Evolutionary conservation across 441 rosid species (phyloP).

Genomic region (Euphorbia celastroides): DNA sequence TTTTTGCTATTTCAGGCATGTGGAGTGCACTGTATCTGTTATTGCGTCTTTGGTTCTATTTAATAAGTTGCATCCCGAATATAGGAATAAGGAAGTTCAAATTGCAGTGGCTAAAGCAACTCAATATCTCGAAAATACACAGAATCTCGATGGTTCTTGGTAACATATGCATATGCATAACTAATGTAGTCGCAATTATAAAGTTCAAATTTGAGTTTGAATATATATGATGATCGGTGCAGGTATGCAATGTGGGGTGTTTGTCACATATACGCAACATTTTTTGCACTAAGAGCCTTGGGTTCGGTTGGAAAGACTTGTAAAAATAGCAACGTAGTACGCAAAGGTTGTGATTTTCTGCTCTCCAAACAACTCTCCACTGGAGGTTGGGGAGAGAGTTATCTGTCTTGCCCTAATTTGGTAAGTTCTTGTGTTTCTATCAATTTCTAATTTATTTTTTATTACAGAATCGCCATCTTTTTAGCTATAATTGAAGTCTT

Average conservation of each 20-base stretch:
- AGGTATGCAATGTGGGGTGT: constrained; percentile 63
- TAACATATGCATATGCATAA: constrained; percentile 3
- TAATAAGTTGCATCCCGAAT: constrained; percentile 39
- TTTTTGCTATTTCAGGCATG: constrained; percentile 23
- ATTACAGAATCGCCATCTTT: too few species aligned
- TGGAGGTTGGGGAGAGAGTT: constrained; percentile 78
- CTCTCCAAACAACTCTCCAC: constrained; percentile 35
- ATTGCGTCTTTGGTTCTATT: constrained; percentile 42
- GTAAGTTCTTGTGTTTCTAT: too few species aligned
- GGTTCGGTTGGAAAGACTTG: constrained; percentile 47
- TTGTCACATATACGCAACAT: constrained; percentile 52
- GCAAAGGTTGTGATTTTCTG: constrained; percentile 48
- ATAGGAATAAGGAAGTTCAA: constrained; percentile 44
- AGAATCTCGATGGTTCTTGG: constrained; percentile 59
- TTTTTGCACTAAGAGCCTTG: constrained; percentile 49
- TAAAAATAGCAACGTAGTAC: constrained; percentile 31
- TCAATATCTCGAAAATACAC: constrained; percentile 32
- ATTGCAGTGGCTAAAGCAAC: constrained; percentile 33
- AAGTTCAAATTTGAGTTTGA: background rate
- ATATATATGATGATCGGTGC: background rate
- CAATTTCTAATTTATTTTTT: too few species aligned
- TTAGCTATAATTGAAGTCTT: too few species aligned
- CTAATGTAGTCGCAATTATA: background rate
- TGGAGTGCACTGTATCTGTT: constrained; percentile 50
- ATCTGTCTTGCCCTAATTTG: constrained; percentile 40